phyloP scores from a whole-genome alignment of 2,329 filamentous ascomycete genomes.

The Cordyceps tenuipes region DNA sequence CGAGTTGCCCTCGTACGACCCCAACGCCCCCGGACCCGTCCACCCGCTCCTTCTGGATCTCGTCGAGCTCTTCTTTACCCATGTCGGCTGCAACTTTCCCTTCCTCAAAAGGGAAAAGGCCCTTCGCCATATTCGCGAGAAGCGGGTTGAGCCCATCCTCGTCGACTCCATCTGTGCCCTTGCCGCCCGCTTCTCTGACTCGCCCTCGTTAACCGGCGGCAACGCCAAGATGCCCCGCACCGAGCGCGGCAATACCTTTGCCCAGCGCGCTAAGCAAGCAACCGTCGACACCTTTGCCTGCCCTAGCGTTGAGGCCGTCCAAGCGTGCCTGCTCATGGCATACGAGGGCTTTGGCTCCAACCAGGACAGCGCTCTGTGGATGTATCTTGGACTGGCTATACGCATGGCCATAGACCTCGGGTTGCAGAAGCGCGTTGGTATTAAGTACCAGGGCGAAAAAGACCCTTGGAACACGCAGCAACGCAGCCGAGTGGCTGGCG shows the following conservation, averaged over 20 bases:
- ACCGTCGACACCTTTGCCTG: slow-evolving; percentile 77
- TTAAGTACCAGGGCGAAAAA: slow-evolving; percentile 51
- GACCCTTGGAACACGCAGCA: slow-evolving; percentile 41
- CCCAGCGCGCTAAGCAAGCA: slow-evolving; percentile 72
- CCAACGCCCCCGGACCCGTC: slow-evolving; percentile 59
- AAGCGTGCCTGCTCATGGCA: slow-evolving; percentile 73
- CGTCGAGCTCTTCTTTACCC: slow-evolving; percentile 70
- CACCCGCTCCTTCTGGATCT: slow-evolving; percentile 68
- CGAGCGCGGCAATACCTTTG: slow-evolving; percentile 69
- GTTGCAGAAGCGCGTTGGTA: slow-evolving; percentile 70
- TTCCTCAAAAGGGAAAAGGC: slow-evolving; percentile 70
- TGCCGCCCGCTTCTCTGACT: slow-evolving; percentile 70
- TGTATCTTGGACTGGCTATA: slow-evolving; percentile 84
- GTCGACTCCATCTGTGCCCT: slow-evolving; percentile 81
- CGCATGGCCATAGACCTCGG: slow-evolving; percentile 75
- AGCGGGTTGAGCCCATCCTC: slow-evolving; percentile 72
- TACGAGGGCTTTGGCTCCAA: slow-evolving; percentile 86
- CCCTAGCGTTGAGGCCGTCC: slow-evolving; percentile 74
- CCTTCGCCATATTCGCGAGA: slow-evolving; percentile 67
- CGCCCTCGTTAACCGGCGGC: slow-evolving; percentile 38
- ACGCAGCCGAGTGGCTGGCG: slow-evolving; percentile 29
- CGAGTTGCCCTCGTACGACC: slow-evolving; percentile 67
- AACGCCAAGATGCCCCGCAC: slow-evolving; percentile 45
- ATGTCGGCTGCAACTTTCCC: slow-evolving; percentile 78
- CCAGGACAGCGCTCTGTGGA: slow-evolving; percentile 85